These are phyloP conservation scores for Cladosporium oxysporum DNA, from an alignment of 2,329 filamentous ascomycete genomes.

Conservation along the genomic window DNA sequence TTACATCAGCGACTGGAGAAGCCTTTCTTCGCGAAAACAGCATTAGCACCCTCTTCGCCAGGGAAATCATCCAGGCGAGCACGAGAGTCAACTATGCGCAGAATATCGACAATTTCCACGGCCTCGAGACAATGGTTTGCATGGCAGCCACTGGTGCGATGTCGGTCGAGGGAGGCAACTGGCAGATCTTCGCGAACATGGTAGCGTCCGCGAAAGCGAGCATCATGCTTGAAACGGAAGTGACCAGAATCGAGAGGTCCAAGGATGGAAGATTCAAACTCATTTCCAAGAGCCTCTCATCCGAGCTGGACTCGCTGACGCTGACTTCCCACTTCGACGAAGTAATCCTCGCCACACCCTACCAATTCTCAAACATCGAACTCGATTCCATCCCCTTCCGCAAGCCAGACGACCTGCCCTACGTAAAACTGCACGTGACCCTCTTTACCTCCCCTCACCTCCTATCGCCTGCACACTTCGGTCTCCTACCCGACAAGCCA, in stretches of 20 bases:
- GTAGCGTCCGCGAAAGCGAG: constrained; percentile 63
- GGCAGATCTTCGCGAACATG: constrained; percentile 90
- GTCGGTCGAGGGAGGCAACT: constrained; percentile 81
- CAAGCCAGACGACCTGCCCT: constrained; percentile 76
- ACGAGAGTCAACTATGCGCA: constrained; percentile 95
- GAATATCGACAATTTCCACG: constrained; percentile 83
- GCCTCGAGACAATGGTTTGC: constrained; percentile 85
- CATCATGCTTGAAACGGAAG: constrained; percentile 66
- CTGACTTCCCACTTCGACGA: constrained; percentile 42
- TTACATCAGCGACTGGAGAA: constrained; percentile 71
- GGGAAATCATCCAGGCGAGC: constrained; percentile 84
- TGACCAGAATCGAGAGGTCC: constrained; percentile 57
- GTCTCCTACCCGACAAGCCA: constrained; percentile 56
- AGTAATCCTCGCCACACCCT: constrained; percentile 79
- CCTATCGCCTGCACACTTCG: constrained; percentile 75
- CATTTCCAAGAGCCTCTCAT: not conserved
- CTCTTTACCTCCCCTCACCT: constrained; percentile 76
- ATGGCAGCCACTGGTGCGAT: constrained; percentile 86
- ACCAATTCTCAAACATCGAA: constrained; percentile 74
- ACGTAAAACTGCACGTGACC: constrained; percentile 84
- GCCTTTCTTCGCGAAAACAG: constrained; percentile 69
- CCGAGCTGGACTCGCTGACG: constrained; percentile 3
- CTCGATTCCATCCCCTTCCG: constrained; percentile 48
- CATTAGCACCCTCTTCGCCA: constrained; percentile 67
- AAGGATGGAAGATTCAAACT: constrained; percentile 3